Conservation (phyloP, 1,284 basidiomycete genomes). For the Mycena citricolor region DNA sequence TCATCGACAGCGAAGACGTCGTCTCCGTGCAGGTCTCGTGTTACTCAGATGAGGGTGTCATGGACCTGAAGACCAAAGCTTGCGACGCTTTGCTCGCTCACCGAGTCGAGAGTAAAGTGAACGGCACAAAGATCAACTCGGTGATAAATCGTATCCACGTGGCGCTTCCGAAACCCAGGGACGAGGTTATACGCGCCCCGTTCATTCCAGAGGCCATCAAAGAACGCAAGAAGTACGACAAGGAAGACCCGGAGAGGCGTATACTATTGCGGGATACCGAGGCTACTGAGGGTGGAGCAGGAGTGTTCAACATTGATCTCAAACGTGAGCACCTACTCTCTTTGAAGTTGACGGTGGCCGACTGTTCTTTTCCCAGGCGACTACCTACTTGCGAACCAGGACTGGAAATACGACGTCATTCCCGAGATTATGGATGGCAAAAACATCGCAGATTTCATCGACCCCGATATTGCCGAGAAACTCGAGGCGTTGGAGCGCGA, state of each 20-base stretch:
- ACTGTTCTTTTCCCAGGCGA: constrained; percentile 57
- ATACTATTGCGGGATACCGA: constrained; percentile 80
- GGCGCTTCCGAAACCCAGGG: constrained; percentile 83
- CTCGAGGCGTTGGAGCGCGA: constrained; percentile 97
- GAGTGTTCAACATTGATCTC: constrained; percentile 87
- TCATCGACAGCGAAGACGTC: constrained; percentile 73
- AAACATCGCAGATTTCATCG: constrained; percentile 99
- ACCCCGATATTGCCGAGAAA: constrained; percentile 97
- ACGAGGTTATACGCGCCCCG: constrained; percentile 80
- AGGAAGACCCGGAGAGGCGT: constrained; percentile 74
- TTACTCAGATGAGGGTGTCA: constrained; percentile 93
- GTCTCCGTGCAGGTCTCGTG: constrained; percentile 84
- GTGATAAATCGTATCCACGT: constrained; percentile 94
- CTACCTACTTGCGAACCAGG: constrained; percentile 87
- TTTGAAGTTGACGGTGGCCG: constrained; percentile 17
- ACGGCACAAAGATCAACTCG: constrained; percentile 89
- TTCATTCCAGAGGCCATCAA: constrained; percentile 85
- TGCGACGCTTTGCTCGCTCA: constrained; percentile 92
- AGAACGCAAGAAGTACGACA: constrained; percentile 81
- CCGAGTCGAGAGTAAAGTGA: constrained; percentile 89
- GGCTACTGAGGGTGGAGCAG: constrained; percentile 80
- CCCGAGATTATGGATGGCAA: constrained; percentile 98
- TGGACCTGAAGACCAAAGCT: constrained; percentile 89
- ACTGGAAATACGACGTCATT: constrained; percentile 96
- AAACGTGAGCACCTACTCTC: constrained; percentile 59